Percentiles rank a stretch among this genome's conserved stretches.
Evolutionary conservation across 352 stramenopile genomes (phyloP).

Genomic region (Globisporangium orthogonon): DNA sequence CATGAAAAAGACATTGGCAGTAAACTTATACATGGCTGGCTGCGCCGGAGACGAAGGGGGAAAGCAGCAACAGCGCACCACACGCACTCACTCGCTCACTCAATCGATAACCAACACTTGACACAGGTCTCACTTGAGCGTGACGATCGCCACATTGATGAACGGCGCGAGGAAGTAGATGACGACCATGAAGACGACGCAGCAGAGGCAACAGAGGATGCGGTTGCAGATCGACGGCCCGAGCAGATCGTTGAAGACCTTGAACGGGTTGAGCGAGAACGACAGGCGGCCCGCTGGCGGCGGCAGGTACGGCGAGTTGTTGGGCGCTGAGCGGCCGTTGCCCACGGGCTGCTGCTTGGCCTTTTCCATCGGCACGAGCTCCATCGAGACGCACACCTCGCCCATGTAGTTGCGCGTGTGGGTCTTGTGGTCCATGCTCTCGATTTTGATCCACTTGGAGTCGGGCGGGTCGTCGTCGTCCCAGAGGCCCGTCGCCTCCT

Average conservation of each 20-base stretch:
- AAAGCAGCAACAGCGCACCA: background rate
- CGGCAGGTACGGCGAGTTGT: slow-evolving; percentile 91
- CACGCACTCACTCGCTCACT: background rate
- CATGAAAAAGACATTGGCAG: too few relatives aligned
- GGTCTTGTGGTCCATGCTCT: slow-evolving; percentile 77
- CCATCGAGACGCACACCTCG: slow-evolving; percentile 81
- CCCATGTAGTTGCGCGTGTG: slow-evolving; percentile 80
- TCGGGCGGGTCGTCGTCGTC: slow-evolving; percentile 77
- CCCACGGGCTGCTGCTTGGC: slow-evolving; percentile 76
- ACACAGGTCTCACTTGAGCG: slow-evolving; percentile 29
- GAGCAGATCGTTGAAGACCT: slow-evolving; percentile 82
- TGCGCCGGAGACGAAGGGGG: too few relatives aligned
- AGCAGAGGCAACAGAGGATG: slow-evolving; percentile 83
- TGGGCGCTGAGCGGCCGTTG: slow-evolving; percentile 83
- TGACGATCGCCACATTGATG: slow-evolving; percentile 78
- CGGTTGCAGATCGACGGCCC: slow-evolving; percentile 84
- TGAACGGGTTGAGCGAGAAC: slow-evolving; percentile 90
- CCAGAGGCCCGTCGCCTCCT: slow-evolving; percentile 80
- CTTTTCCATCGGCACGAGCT: slow-evolving; percentile 85
- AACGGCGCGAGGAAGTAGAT: slow-evolving; percentile 84
- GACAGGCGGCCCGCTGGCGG: slow-evolving; percentile 86
- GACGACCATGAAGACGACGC: slow-evolving; percentile 76
- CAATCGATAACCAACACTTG: too few relatives aligned
- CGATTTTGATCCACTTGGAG: slow-evolving; percentile 80
- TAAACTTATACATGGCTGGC: too few relatives aligned